Conservation (phyloP, 2,329 filamentous ascomycete genomes). For the Nectriaceae sp. region DNA sequence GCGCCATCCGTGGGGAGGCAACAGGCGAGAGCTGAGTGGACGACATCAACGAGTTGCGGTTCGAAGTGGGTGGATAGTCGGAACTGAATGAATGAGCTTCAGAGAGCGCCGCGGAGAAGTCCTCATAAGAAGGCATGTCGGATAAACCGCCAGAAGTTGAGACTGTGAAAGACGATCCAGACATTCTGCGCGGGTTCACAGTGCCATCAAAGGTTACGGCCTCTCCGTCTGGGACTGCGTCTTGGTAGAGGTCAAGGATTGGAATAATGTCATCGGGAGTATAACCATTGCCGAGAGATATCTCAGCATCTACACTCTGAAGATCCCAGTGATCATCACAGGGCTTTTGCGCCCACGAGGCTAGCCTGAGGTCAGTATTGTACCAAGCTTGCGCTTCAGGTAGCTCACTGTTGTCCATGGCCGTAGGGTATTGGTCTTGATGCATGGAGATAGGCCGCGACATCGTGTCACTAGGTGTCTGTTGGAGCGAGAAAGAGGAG, state of each 20-base stretch:
- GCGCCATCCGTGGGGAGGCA: constrained; percentile 67
- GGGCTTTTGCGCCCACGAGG: constrained; percentile 53
- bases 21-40: constrained; percentile 73
- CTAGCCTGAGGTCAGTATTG: constrained; percentile 23
- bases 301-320: constrained; percentile 56
- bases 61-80: constrained; percentile 67
- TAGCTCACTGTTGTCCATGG: constrained; percentile 52
- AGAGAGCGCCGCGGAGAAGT: constrained; percentile 66
- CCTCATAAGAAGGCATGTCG: constrained; percentile 71
- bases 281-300: constrained; percentile 63
- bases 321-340: constrained; percentile 60
- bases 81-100: constrained; percentile 68
- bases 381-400: not conserved
- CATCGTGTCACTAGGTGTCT: constrained; percentile 52
- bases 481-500: constrained; percentile 52
- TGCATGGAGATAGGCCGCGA: constrained; percentile 59
- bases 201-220: constrained; percentile 51
- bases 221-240: constrained; percentile 50
- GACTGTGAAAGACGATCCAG: constrained; percentile 73
- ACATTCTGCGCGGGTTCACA: constrained; percentile 64
- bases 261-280: constrained; percentile 64
- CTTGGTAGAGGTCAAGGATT: constrained; percentile 60
- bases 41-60: constrained; percentile 70
- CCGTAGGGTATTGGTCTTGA: constrained; percentile 57
- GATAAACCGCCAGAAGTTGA: constrained; percentile 66